Conservation (phyloP, 257 asterid genomes). For the Solanum neorickii region DNA sequence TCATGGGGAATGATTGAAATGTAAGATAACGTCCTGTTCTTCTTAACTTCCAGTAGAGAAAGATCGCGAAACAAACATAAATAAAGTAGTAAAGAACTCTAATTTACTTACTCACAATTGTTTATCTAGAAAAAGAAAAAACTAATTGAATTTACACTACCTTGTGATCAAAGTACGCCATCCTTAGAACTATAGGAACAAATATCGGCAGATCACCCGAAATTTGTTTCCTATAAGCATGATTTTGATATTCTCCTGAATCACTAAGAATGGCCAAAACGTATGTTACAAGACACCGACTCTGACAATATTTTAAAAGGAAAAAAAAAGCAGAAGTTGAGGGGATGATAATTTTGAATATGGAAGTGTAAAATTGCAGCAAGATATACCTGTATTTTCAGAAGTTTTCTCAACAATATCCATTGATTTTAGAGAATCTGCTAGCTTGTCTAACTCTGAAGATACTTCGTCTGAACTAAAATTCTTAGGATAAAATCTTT, state of each 20-base stretch:
- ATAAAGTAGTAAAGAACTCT: neutral
- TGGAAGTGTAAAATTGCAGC: neutral
- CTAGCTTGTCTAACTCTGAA: conserved; percentile 25
- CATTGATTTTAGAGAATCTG: conserved; percentile 30
- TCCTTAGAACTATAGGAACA: conserved; percentile 72
- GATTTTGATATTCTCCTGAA: conserved; percentile 18
- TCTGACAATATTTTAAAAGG: neutral
- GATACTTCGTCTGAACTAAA: conserved; percentile 8
- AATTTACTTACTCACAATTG: neutral
- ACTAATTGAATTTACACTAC: conserved; percentile 9
- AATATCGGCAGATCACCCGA: conserved; percentile 75
- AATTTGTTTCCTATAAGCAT: conserved; percentile 34
- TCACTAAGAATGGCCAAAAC: conserved; percentile 19
- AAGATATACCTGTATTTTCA: neutral
- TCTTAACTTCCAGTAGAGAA: neutral
- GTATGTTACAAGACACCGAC: neutral
- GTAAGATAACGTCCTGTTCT: neutral
- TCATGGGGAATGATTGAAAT: neutral
- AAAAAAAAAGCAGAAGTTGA: neutral
- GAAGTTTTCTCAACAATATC: conserved; percentile 29
- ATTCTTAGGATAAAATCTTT: neutral
- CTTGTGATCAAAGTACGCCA: conserved; percentile 97
- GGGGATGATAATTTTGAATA: neutral
- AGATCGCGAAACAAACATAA: neutral
- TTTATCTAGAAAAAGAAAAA: neutral